Base-by-base conservation (phyloP, 2,329 filamentous ascomycete species). In the Cladosporium sp. region DNA sequence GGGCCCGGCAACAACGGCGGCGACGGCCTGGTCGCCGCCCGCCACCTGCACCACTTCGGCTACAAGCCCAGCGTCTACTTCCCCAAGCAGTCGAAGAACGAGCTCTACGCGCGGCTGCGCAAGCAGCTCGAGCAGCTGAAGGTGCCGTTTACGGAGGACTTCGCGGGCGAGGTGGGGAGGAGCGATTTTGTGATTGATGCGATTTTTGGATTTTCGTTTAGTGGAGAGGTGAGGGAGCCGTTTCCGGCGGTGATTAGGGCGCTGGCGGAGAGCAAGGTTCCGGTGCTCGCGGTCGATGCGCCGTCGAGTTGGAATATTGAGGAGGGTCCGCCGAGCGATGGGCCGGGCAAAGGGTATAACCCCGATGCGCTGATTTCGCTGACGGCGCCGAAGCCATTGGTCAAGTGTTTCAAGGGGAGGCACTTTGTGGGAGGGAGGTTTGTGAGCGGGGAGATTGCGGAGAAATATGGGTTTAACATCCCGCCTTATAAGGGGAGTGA, bases 231-330 rank as follows among this genome's bases (percentile, higher is more conserved):
- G 49, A 84, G 93, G n/a, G 89, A 95, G 59, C 93, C 93, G 1
- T 98, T 97, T 66, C 84, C 85, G 0, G 77, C 78, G 0, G 86
- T 96, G 11, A 95, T 98, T 61, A 75, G 80, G 56, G 83, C 86
- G 7, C 77, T 98, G 35, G 82, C 89, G 60, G 77, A 84, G 40
- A 86, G 87, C 4, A 78, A 78, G 22, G 65, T 93, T 7, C 87
- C 90, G 0, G 86, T 97, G 0, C 85, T 93, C 2, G 87, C 89
- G 2, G 88, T 98, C 18, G 93, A 98, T 72, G 90, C 89, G 6
- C 93, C 93, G 1, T 95, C 89, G 32, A 93, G 88, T 1, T 98
- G 93, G 93, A 84, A 93, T 68, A 95, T 98, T 53, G 88, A 95
- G 65, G 75, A 77, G 9, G 93, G 93, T 0, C 92, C 92, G 8